Percentiles rank a stretch among this genome's conserved stretches.
These are phyloP conservation scores for Monosporascus cannonballus DNA, from an alignment of 2,329 filamentous ascomycete genomes.

Conservation along the genomic window DNA sequence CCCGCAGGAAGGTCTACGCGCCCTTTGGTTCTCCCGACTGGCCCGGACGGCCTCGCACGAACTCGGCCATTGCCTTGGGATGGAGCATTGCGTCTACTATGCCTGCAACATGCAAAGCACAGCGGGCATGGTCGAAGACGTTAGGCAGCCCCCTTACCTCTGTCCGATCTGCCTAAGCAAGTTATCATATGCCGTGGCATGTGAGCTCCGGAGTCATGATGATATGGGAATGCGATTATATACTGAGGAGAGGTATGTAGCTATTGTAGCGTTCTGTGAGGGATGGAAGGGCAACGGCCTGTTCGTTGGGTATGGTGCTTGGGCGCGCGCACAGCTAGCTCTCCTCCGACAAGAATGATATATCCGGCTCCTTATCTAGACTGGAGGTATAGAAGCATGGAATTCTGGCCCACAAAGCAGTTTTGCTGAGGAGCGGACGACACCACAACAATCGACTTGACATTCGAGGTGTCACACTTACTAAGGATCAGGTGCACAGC, in stretches of 20 bases:
- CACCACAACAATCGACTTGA: too few species aligned
- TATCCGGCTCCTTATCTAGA: too few species aligned
- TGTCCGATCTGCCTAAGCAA: conserved; percentile 56
- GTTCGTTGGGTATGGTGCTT: conserved; percentile 40
- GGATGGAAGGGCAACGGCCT: conserved; percentile 33
- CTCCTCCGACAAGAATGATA: neutral
- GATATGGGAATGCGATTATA: conserved; percentile 15
- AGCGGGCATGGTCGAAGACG: conserved; percentile 49
- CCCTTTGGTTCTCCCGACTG: conserved; percentile 51
- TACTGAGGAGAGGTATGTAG: conserved; percentile 31
- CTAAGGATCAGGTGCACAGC: too few species aligned
- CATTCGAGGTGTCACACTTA: too few species aligned
- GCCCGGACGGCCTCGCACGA: conserved; percentile 58
- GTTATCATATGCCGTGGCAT: conserved; percentile 30
- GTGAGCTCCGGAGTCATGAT: conserved; percentile 11
- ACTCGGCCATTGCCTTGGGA: conserved; percentile 59
- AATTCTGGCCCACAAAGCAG: too few species aligned
- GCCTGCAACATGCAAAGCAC: conserved; percentile 61
- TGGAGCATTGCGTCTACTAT: conserved; percentile 61
- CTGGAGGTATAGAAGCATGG: too few species aligned
- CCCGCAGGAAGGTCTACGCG: conserved; percentile 23
- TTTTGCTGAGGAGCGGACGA: too few species aligned
- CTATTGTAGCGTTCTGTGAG: conserved; percentile 36
- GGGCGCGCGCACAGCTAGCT: conserved; percentile 30
- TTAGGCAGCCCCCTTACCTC: conserved; percentile 56